These are phyloP conservation scores for Lyophyllum atratum DNA, from an alignment of 768 basidiomycete genomes.

Conservation along the genomic window DNA sequence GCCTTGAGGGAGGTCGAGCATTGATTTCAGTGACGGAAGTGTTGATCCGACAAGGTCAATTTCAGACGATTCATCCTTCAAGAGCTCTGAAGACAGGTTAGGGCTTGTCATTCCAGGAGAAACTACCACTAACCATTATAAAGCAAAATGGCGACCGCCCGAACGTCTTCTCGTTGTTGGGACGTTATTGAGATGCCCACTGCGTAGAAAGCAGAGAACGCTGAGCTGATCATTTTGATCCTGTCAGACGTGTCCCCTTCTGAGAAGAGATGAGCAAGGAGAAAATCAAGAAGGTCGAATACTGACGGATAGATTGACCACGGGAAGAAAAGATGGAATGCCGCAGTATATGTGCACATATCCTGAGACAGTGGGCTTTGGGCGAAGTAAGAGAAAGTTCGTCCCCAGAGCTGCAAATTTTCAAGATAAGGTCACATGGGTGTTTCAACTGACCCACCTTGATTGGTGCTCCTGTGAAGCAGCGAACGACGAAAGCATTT, in stretches of 20 bases:
- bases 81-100: conserved; percentile 50
- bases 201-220: conserved; percentile 61
- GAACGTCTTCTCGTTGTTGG: conserved; percentile 69
- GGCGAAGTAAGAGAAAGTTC: conserved; percentile 44
- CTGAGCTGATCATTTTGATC: conserved; percentile 61
- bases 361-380: conserved; percentile 72
- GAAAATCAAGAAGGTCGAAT: background rate
- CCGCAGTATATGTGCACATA: conserved; percentile 81
- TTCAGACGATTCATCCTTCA: conserved; percentile 84
- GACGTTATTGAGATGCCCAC: conserved; percentile 60
- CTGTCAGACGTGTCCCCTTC: conserved; percentile 59
- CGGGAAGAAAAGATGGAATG: conserved; percentile 63
- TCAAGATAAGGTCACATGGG: background rate
- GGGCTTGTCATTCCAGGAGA: background rate
- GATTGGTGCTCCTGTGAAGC: conserved; percentile 33
- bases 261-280: conserved; percentile 21
- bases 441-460: conserved; percentile 16
- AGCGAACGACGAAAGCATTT: conserved; percentile 65
- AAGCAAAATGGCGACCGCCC: conserved; percentile 75
- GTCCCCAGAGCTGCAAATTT: conserved; percentile 28
- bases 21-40: conserved; percentile 73
- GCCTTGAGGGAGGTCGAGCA: conserved; percentile 58
- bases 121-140: conserved; percentile 61
- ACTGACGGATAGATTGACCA: conserved; percentile 53
- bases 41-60: conserved; percentile 81